These are phyloP conservation scores for Salix viminalis DNA, from an alignment of 345 rosid genomes.

Conservation along the genomic window DNA sequence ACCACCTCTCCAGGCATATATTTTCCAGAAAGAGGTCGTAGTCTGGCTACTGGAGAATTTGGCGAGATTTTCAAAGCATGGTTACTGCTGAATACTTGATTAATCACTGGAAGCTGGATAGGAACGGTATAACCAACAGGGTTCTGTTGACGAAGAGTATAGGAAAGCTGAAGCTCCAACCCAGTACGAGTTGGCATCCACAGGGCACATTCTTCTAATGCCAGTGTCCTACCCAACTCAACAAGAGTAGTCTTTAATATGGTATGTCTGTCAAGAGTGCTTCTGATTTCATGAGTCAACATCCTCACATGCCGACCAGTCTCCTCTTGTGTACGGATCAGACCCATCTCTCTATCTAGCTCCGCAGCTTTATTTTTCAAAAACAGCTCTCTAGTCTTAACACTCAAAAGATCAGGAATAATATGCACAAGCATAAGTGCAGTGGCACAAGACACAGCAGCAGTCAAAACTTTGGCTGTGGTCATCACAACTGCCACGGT, in stretches of 20 bases:
- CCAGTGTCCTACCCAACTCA: constrained; percentile 88
- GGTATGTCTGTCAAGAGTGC: constrained; percentile 94
- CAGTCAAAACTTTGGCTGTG: constrained; percentile 70
- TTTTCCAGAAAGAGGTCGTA: constrained; percentile 78
- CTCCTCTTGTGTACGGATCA: constrained; percentile 95
- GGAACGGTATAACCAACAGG: constrained; percentile 92
- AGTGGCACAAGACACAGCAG: constrained; percentile 84
- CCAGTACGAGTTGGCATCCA: constrained; percentile 99
- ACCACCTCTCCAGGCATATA: constrained; percentile 89
- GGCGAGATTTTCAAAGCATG: constrained; percentile 81
- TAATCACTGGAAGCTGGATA: constrained; percentile 88
- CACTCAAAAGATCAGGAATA: constrained; percentile 87
- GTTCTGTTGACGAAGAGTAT: constrained; percentile 90
- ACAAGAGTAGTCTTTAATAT: constrained; percentile 87
- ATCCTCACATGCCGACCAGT: constrained; percentile 95
- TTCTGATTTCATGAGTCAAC: constrained; percentile 91
- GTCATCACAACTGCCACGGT: constrained; percentile 88
- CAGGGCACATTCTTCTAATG: constrained; percentile 88
- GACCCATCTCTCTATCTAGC: constrained; percentile 96
- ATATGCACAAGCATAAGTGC: constrained; percentile 98
- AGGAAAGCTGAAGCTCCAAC: constrained; percentile 87
- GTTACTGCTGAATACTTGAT: constrained; percentile 72
- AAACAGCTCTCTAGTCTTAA: constrained; percentile 82
- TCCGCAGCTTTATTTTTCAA: constrained; percentile 96
- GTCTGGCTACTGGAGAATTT: constrained; percentile 76